A percentile compares a stretch with the other conserved stretches of the same genome.
Evolutionary conservation across 441 rosid species (phyloP).

Genomic region (Melastoma candidum): DNA sequence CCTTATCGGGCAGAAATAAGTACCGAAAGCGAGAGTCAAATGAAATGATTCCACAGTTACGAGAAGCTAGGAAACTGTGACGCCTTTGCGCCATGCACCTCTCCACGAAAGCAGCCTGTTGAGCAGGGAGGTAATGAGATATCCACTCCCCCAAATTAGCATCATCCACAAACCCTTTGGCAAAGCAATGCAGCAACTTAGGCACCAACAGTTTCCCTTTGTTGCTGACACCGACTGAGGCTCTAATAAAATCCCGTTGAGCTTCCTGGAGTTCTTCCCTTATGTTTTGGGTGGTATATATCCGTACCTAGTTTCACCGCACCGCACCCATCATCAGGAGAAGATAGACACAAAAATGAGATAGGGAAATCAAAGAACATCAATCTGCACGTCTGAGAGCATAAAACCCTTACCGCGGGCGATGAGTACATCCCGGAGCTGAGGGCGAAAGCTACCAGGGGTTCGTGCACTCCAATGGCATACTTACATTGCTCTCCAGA

Average conservation of each 20-base stretch:
- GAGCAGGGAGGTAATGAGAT: constrained; percentile 66
- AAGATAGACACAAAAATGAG: no score
- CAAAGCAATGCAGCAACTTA: constrained; percentile 70
- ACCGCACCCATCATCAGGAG: background rate
- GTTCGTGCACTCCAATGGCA: constrained; percentile 45
- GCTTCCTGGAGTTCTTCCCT: constrained; percentile 76
- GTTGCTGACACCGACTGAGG: constrained; percentile 73
- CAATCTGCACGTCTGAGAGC: background rate
- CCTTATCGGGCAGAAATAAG: constrained; percentile 52
- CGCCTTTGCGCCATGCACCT: constrained; percentile 64
- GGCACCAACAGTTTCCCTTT: constrained; percentile 81
- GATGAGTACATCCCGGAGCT: constrained; percentile 89
- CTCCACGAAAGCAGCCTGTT: constrained; percentile 71
- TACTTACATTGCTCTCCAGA: constrained; percentile 64
- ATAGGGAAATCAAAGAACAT: no score
- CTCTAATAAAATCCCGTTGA: constrained; percentile 66
- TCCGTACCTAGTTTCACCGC: constrained; percentile 46
- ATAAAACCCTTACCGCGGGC: constrained; percentile 47
- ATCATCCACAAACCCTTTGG: constrained; percentile 60
- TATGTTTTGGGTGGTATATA: constrained; percentile 56
- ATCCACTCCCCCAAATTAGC: constrained; percentile 70
- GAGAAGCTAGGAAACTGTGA: constrained; percentile 54
- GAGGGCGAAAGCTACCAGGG: constrained; percentile 67
- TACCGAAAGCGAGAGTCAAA: constrained; percentile 78
- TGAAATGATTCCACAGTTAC: constrained; percentile 66